Base-by-base conservation (phyloP, 2,329 filamentous ascomycete species). In the Cladosporium halotolerans region DNA sequence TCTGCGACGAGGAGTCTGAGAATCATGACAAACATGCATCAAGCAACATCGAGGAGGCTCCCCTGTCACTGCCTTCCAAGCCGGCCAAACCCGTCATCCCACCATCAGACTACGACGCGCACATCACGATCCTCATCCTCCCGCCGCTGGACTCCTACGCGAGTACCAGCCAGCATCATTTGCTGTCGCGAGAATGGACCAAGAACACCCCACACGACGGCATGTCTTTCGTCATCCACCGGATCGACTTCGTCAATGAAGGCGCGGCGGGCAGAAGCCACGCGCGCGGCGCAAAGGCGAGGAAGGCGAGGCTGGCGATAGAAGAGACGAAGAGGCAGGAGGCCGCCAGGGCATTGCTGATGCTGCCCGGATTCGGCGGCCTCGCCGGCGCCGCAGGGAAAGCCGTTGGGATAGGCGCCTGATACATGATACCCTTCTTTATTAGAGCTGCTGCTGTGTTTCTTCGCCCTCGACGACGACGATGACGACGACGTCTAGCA, bases 171-270 rank as follows among this genome's bases (percentile, higher is more conserved):
- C 80, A 89, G 41, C 89, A 87, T 63, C 92, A 92, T 3, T 81
- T 99, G 53, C 84, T 83, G 60, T 95, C 88, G 59, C 83, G 90
- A 28, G 82, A 86, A 55, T 96, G 90, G 77, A 86, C 83, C 6
- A 80, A 79, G 19, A 77, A 73, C 23, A 51, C 50, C 3, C 51
- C 42, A 16, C 90, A 96, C 65, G 90, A 95, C 61, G 91, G 91
- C 2, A 81, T 96, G 68, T 96, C 90, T 67, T 97, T 88, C 71
- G 89, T 87, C 78, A 81, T 99, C 45, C 78, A 84, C 57, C 82
- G 83, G 49, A 80, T 96, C 9, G 83, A 89, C 49, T 97, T 91
- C 84, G 88, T 96, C 0, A 85, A 88, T 58, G 90, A 93, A 10
- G 85, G 81, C 0, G 78, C 77, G 58, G 79, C 73, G 53, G 73